Evolutionary conservation across 1,139 yeast species (phyloP), one percentile per base, ranked within the genome.

Genomic region (Hansenula lynferdii): DNA sequence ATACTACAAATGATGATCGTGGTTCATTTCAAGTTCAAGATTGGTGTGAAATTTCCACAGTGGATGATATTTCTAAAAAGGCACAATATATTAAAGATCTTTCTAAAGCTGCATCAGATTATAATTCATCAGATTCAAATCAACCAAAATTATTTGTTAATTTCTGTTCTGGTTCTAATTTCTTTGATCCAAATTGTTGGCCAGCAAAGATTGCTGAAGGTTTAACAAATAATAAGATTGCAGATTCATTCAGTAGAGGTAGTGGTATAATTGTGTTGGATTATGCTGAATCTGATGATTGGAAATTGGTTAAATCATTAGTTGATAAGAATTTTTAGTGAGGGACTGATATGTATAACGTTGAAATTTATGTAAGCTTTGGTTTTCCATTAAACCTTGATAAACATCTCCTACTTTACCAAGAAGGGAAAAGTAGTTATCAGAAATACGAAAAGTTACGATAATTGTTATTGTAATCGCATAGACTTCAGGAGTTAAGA

Each of bases 131-230:
- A 27, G 55, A 62, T 40, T 53, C 63, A 35, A 51, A 59, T 28
- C 74, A 75, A 49, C 69, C 75, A 39, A 82, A 81, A 61, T 64
- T 84, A 48, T 83, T 77, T 53, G 61, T 85, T 48, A 85, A 84
- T 63, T 85, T 81, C 58, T 78, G 87, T 43, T 75, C 89, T 2
- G 94, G 85, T 21, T 72, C 90, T 33, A 82, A 81, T 60, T 80
- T 83, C 59, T 80, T 79, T 58, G 78, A 81, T 60, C 77, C 72
- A 38, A 72, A 67, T 39, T 82, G 87, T 58, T 85, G 94, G 95
- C 94, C 94, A 2, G 70, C 74, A 44, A 70, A 73, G 49, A 76
- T 83, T 43, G 77, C 89, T 25, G 62, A 69, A 41, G 78, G 77
- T 24, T 65, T 80, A 64, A 55, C 63, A 19, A 55, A 64, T 35